Evolutionary conservation across 1,284 basidiomycete species (phyloP).

Genomic region (Heterobasidion parviporum): DNA sequence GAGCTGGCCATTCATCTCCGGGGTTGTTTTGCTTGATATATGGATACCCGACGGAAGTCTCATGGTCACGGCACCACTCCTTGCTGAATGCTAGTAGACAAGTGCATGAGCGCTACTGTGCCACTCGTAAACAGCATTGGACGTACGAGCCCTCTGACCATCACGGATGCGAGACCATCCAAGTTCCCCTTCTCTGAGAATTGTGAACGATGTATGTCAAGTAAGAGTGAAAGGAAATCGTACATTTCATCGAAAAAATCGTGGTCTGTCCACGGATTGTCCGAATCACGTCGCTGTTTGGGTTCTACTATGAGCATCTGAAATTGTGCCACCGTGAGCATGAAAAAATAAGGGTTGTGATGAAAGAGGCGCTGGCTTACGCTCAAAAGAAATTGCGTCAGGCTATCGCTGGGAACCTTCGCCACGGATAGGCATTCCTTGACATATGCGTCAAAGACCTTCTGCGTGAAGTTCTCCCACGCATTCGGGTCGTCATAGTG

Average conservation of each 20-base stretch:
- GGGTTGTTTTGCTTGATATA: neutral
- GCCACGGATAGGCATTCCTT: neutral
- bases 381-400: neutral
- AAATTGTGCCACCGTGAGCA: neutral
- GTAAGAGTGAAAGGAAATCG: neutral
- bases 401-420: neutral
- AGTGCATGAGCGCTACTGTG: no score
- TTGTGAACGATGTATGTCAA: neutral
- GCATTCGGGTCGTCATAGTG: neutral
- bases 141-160: neutral
- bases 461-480: neutral
- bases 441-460: neutral
- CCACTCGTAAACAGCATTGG: no score
- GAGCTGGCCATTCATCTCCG: conserved; percentile 1
- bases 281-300: neutral
- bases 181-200: neutral
- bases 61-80: neutral
- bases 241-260: neutral
- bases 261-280: neutral
- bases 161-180: neutral
- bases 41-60: neutral
- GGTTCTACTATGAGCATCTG: neutral
- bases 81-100: neutral
- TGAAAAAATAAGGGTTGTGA: neutral
- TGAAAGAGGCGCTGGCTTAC: neutral